Percentiles rank a stretch among this genome's conserved stretches.
These are phyloP conservation scores for Grosmannia penicillata DNA, from an alignment of 2,329 filamentous ascomycete species.

Conservation along the genomic window DNA sequence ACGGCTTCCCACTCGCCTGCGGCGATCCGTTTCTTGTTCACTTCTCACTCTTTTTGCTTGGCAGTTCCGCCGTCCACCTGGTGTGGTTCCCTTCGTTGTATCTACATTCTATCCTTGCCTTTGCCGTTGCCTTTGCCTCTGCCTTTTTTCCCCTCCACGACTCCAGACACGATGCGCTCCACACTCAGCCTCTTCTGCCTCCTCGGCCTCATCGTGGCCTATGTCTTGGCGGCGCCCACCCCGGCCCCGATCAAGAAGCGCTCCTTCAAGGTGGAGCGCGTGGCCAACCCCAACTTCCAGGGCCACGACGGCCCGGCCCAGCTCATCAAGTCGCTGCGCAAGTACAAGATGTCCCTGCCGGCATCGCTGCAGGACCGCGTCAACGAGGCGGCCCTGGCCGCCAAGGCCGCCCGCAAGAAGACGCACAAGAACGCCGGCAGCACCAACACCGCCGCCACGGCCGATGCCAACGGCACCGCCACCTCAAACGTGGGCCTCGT, in stretches of 20 bases:
- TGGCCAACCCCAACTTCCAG: slow-evolving; percentile 38
- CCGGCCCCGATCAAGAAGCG: slow-evolving; percentile 30
- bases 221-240: slow-evolving; percentile 28
- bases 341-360: slow-evolving; percentile 44
- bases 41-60: not conserved
- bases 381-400: slow-evolving; percentile 12
- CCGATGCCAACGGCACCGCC: slow-evolving; percentile 18
- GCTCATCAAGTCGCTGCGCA: slow-evolving; percentile 51
- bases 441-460: slow-evolving; percentile 1
- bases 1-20: no score
- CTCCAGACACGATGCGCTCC: slow-evolving; percentile 15
- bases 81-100: slow-evolving; percentile 12
- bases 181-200: slow-evolving; percentile 19
- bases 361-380: slow-evolving; percentile 24
- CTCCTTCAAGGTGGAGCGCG: slow-evolving; percentile 47
- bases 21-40: slow-evolving; percentile 2
- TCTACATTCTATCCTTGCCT: no score
- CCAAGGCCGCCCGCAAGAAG: not conserved
- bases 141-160: no score
- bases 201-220: slow-evolving; percentile 30
- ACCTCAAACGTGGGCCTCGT: slow-evolving; percentile 36
- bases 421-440: not conserved
- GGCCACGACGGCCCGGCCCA: slow-evolving; percentile 42
- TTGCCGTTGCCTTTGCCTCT: not conserved
- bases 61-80: slow-evolving; percentile 13